Evolutionary conservation across 163 green algal genomes (phyloP).

Genomic region (Coccomyxa subellipsoidea): DNA sequence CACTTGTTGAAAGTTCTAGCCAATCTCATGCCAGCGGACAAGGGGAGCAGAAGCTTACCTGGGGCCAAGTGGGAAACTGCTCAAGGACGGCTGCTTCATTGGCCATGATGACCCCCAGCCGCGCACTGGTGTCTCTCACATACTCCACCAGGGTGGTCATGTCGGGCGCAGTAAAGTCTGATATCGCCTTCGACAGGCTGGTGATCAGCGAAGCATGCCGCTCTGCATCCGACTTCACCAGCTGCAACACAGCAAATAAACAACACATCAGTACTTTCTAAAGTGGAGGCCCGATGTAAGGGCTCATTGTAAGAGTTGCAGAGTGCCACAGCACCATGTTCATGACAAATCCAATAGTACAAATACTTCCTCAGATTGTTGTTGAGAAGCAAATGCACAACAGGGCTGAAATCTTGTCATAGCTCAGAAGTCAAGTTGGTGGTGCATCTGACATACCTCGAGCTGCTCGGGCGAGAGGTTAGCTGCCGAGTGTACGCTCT

Average conservation of each 20-base stretch:
- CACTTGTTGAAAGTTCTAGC: too few relatives aligned
- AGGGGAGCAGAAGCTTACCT: neutral
- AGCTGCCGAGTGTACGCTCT: neutral
- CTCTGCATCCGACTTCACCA: slow-evolving; percentile 10
- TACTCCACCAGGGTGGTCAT: slow-evolving; percentile 22
- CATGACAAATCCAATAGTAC: too few relatives aligned
- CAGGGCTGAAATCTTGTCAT: too few relatives aligned
- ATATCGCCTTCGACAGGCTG: slow-evolving; percentile 11
- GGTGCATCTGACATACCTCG: slow-evolving; percentile 1
- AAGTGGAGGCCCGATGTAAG: neutral
- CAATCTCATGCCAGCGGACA: too few relatives aligned
- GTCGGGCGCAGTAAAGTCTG: neutral
- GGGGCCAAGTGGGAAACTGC: slow-evolving; percentile 20
- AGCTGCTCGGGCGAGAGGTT: neutral
- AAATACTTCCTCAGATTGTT: too few relatives aligned
- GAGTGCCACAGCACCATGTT: too few relatives aligned
- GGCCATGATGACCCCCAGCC: slow-evolving; percentile 16
- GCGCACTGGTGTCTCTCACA: slow-evolving; percentile 12
- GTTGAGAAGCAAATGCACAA: too few relatives aligned
- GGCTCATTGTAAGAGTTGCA: too few relatives aligned
- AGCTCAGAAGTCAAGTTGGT: too few relatives aligned
- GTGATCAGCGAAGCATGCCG: slow-evolving; percentile 1
- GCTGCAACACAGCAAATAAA: slow-evolving; percentile 5
- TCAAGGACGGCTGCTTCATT: slow-evolving; percentile 15
- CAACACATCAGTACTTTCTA: neutral